phyloP scores from a whole-genome alignment of 345 rosid species.

The Populus alba region DNA sequence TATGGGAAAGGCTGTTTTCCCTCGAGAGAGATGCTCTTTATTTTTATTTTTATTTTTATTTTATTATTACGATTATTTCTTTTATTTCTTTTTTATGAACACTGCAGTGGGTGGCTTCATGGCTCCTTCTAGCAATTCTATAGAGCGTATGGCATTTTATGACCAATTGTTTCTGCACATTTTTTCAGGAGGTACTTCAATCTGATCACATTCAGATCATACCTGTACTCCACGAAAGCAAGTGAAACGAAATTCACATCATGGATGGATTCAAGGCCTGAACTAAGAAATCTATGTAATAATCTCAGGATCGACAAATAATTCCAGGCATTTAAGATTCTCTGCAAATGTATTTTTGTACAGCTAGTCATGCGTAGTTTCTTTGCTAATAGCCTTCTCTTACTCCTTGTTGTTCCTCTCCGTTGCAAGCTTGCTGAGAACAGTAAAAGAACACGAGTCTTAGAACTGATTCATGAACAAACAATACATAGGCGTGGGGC shows the following conservation, averaged over 20 bases:
- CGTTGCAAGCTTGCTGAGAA: background rate
- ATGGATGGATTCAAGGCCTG: constrained; percentile 91
- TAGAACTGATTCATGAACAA: background rate
- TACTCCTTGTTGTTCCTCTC: background rate
- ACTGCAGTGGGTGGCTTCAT: background rate
- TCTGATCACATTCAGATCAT: constrained; percentile 84
- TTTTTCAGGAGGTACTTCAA: constrained; percentile 81
- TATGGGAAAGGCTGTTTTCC: background rate
- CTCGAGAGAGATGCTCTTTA: too few relatives aligned
- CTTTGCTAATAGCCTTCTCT: background rate
- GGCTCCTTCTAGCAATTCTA: background rate
- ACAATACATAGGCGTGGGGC: background rate
- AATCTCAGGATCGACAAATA: constrained; percentile 77
- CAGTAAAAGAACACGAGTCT: background rate
- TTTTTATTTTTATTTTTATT: too few relatives aligned
- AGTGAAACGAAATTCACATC: constrained; percentile 51
- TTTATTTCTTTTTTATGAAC: background rate
- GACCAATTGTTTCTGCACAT: background rate
- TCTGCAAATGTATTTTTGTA: constrained; percentile 31
- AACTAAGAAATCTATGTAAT: constrained; percentile 85
- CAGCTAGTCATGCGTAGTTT: constrained; percentile 26
- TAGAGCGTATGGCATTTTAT: background rate
- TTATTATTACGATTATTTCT: too few relatives aligned
- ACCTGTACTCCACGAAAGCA: constrained; percentile 65
- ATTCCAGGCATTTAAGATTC: constrained; percentile 10